Conservation (phyloP, 768 basidiomycete genomes). For the Clitopilus passeckerianus region DNA sequence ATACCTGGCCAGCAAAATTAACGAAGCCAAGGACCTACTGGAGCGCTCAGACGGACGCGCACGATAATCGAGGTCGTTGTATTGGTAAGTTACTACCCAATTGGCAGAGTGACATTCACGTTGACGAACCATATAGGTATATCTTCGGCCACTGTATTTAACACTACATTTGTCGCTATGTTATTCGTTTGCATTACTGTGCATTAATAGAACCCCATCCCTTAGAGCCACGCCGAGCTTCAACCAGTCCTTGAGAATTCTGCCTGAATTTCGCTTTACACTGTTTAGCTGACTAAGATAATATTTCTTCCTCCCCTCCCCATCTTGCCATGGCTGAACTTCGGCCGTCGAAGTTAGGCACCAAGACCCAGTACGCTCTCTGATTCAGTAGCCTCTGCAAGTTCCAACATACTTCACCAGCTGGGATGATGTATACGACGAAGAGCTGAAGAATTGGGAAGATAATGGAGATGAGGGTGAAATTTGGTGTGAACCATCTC, state of each 20-base stretch:
- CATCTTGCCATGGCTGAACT: conserved; percentile 34
- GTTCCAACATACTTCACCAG: conserved; percentile 27
- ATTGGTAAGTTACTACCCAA: conserved; percentile 1
- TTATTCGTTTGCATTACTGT: conserved; percentile 8
- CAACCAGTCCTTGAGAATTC: neutral
- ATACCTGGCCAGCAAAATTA: conserved; percentile 97
- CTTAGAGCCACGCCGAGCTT: neutral
- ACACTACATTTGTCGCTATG: conserved; percentile 6
- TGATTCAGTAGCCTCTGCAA: neutral
- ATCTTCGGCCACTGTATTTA: neutral
- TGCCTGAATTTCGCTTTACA: neutral
- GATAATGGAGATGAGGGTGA: conserved; percentile 85
- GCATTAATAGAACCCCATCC: conserved; percentile 7
- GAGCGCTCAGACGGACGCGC: conserved; percentile 69
- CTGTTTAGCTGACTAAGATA: conserved; percentile 27
- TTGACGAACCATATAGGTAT: neutral
- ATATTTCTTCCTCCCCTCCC: conserved; percentile 16
- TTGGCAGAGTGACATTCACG: too few species aligned
- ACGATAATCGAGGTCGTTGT: conserved; percentile 16
- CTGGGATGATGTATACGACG: conserved; percentile 75
- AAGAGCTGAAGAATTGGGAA: conserved; percentile 66
- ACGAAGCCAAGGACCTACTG: conserved; percentile 92
- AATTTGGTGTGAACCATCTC: conserved; percentile 53
- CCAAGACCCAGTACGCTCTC: conserved; percentile 65
- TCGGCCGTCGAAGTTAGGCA: conserved; percentile 71